Evolutionary conservation across 192 early-diverging fungal genomes (phyloP).

Genomic region (Obelidium mucronatum): DNA sequence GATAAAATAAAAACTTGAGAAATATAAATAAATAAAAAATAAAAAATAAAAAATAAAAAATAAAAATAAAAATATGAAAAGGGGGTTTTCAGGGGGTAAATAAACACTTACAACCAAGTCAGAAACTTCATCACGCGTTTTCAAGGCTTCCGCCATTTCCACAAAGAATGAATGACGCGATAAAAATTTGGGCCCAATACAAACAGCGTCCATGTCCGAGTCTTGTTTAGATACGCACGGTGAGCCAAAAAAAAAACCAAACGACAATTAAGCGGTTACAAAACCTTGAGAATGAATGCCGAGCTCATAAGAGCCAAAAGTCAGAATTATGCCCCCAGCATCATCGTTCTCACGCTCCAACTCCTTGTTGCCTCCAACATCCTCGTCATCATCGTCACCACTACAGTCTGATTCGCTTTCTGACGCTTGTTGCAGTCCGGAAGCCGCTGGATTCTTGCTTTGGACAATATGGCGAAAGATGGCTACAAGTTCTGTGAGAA

Average conservation of each 20-base stretch:
- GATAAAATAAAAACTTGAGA: no score
- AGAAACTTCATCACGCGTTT: background rate
- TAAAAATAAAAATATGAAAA: background rate
- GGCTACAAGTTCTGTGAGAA: background rate
- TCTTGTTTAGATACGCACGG: background rate
- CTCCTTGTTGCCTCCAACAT: no score
- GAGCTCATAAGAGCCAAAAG: background rate
- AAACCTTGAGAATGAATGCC: background rate
- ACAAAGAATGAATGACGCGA: background rate
- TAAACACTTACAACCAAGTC: background rate
- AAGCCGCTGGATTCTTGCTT: no score
- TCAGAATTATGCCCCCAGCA: background rate
- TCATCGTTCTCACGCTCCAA: background rate
- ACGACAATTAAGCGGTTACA: background rate
- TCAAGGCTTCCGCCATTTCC: background rate
- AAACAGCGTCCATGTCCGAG: background rate
- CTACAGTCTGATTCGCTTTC: no score
- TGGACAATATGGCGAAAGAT: background rate
- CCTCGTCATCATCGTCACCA: no score
- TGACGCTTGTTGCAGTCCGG: no score
- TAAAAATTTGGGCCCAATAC: background rate
- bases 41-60: no score
- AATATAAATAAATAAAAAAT: no score
- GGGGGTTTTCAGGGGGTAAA: background rate
- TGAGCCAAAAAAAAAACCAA: background rate